Percentiles rank a stretch among this genome's conserved stretches.
phyloP scores from a whole-genome alignment of 768 basidiomycete species.

The Serendipita sp. region DNA sequence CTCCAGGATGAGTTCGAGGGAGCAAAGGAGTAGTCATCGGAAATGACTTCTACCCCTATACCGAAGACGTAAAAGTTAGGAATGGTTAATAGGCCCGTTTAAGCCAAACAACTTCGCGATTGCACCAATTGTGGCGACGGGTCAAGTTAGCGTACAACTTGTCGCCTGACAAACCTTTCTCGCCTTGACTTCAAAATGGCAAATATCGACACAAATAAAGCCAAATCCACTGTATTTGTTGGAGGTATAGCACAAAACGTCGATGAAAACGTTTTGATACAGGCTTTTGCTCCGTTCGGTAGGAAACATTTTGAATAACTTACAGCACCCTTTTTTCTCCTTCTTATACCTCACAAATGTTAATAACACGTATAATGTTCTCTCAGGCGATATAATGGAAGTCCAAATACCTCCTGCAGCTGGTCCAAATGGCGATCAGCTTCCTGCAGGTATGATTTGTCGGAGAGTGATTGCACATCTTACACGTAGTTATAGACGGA shows the following conservation, averaged over 20 bases:
- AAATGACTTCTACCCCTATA: no score
- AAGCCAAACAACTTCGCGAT: no score
- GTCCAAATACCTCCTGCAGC: constrained; percentile 74
- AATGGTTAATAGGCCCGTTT: no score
- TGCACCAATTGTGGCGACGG: no score
- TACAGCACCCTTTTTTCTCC: constrained; percentile 4
- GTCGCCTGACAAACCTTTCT: no score
- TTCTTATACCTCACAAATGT: background rate
- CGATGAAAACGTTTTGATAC: constrained; percentile 59
- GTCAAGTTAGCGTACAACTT: no score
- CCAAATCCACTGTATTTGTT: constrained; percentile 76
- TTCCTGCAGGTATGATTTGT: constrained; percentile 34
- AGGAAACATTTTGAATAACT: constrained; percentile 16
- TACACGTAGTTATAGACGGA: constrained; percentile 28
- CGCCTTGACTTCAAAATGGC: background rate
- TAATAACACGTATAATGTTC: background rate
- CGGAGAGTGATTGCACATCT: constrained; percentile 8
- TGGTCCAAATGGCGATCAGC: constrained; percentile 40
- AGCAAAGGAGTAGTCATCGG: no score
- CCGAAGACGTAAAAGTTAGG: no score
- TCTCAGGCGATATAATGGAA: constrained; percentile 77
- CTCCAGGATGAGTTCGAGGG: no score
- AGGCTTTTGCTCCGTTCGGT: constrained; percentile 84
- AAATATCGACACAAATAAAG: constrained; percentile 47
- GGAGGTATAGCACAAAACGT: constrained; percentile 75